Base-by-base conservation (phyloP, 306 rosid species). In the Quercus engelmannii region DNA sequence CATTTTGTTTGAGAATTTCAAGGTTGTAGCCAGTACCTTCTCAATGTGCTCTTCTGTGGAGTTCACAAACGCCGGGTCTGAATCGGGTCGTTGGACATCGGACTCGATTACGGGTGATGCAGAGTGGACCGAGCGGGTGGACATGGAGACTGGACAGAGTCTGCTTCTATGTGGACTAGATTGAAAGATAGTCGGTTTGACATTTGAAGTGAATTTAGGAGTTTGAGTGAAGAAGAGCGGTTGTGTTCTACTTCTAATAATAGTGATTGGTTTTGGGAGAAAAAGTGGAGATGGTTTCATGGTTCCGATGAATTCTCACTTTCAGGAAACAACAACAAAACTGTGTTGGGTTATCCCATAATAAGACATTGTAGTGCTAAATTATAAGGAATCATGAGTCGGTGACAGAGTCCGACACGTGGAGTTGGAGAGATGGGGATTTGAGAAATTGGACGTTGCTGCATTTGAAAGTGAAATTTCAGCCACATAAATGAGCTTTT, bases 41-140 rank as follows among this genome's bases (percentile, higher is more conserved):
- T 94, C 96, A 28, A 92, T 83, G 65, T n/a, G 55, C 19, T 81
- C 94, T 78, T 94, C 98, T 19, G 88, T 0, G 18, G 78, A 78
- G 38, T 86, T 85, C 23, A 65, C 78, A 63, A 81, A 35, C 9
- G 51, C 2, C 38, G 75, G 49, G 85, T 8, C 11, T 41, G 46
- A 70, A 63, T 80, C 83, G 77, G 64, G 75, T 51, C 81, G 75
- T 38, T 78, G 80, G 11, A 80, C 11, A 63, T 86, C 64, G 49
- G 91, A 78, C 58, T 71, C 73, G 55, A 74, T 78, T 2, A 65
- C 64, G 17, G 86, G 85, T 13, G 90, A 62, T 4, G 85, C 64
- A 21, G 87, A 59, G 57, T 80, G 55, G 38, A 82, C 86, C 0
- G 89, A 76, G 84, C 76, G 75, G 79, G 76, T 84, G 75, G 80